Evolutionary conservation across 1,284 basidiomycete species (phyloP).

Genomic region (Caloboletus firmus): DNA sequence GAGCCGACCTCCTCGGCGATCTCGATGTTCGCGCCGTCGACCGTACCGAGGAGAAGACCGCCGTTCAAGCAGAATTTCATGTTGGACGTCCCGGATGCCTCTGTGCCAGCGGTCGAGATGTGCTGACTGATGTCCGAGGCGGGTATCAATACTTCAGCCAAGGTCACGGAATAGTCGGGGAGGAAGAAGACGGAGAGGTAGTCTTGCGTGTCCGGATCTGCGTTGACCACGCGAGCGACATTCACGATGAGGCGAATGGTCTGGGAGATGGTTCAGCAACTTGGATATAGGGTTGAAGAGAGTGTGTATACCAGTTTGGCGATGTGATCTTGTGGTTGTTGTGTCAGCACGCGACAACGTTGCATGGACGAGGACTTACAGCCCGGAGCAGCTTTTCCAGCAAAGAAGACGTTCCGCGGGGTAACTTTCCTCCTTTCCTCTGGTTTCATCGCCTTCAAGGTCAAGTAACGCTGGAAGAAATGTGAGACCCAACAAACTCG

Average conservation of each 20-base stretch:
- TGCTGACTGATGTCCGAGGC: conserved; percentile 91
- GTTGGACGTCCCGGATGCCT: conserved; percentile 85
- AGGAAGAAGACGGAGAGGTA: conserved; percentile 84
- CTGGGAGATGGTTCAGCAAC: conserved; percentile 34
- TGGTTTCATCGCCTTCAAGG: conserved; percentile 74
- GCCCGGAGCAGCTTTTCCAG: conserved; percentile 83
- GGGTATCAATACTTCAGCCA: conserved; percentile 89
- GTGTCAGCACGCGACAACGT: conserved; percentile 6
- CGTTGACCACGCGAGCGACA: conserved; percentile 81
- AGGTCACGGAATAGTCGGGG: conserved; percentile 85
- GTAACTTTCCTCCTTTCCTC: conserved; percentile 78
- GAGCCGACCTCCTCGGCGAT: conserved; percentile 88
- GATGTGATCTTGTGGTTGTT: conserved; percentile 57
- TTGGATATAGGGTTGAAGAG: background rate
- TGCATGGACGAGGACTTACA: conserved; percentile 47
- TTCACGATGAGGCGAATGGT: conserved; percentile 93
- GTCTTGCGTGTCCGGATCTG: conserved; percentile 82
- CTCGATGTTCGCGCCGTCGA: conserved; percentile 94
- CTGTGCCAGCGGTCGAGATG: conserved; percentile 92
- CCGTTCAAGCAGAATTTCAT: conserved; percentile 94
- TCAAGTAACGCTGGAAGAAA: conserved; percentile 67
- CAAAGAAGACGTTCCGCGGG: conserved; percentile 85
- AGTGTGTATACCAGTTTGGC: conserved; percentile 63
- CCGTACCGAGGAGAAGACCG: conserved; percentile 78
- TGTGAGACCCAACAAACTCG: conserved; percentile 1